A percentile compares a stretch with the other conserved stretches of the same genome.
These are phyloP conservation scores for Mycena pura DNA, from an alignment of 768 basidiomycete genomes.

Conservation along the genomic window DNA sequence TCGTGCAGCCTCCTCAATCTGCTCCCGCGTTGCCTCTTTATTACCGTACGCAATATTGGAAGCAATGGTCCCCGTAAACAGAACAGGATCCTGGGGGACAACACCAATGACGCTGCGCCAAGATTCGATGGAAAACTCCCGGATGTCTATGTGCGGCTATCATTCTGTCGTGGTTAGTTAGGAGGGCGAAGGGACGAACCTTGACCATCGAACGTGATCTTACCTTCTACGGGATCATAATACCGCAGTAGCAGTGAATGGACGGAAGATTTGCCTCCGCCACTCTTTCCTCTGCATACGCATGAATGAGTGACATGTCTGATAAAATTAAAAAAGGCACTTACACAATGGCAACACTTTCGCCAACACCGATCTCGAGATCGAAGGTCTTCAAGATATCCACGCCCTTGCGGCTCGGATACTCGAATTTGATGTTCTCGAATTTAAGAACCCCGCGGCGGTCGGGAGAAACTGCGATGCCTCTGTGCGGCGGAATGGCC, in stretches of 20 bases:
- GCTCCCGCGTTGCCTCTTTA: constrained; percentile 72
- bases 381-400: constrained; percentile 85
- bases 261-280: constrained; percentile 92
- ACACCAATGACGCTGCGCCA: constrained; percentile 92
- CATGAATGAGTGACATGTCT: not conserved
- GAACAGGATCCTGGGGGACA: constrained; percentile 93
- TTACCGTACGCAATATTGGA: constrained; percentile 94
- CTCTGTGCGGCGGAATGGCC: constrained; percentile 69
- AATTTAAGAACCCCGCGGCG: constrained; percentile 79
- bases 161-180: not conserved
- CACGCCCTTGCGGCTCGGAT: constrained; percentile 84
- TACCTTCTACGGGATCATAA: constrained; percentile 87
- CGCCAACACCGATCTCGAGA: constrained; percentile 81
- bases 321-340: constrained; percentile 37
- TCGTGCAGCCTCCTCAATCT: constrained; percentile 87
- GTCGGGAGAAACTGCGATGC: constrained; percentile 59
- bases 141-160: constrained; percentile 65
- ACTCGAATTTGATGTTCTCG: constrained; percentile 86
- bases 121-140: constrained; percentile 81
- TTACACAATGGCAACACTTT: constrained; percentile 91
- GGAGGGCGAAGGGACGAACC: constrained; percentile 50
- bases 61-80: constrained; percentile 93
- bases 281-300: constrained; percentile 78
- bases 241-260: constrained; percentile 87
- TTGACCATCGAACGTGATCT: constrained; percentile 85